Evolutionary conservation across 23 red algal species (phyloP), one percentile per base, ranked within the genome.

Genomic region (Gracilaria domingensis): DNA sequence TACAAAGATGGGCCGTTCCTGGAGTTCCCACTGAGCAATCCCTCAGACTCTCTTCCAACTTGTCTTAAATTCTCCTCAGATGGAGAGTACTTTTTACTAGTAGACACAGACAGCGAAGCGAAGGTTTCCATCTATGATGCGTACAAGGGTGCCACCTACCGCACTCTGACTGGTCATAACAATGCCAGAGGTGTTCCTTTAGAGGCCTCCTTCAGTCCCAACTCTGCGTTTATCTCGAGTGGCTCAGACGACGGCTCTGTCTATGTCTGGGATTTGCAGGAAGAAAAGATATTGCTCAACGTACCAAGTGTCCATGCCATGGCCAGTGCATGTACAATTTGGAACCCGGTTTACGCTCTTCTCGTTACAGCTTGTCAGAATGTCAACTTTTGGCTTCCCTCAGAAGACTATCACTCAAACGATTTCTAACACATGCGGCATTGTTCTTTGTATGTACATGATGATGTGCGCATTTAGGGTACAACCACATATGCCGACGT

Each of bases 351-450:
- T 49, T 98, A 98, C 88, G 81, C 82, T 20, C 84, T 96, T 78
- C 66, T 98, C 40, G 90, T 86, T 24, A 92, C 91, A 38, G 93
- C 97, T 28, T 98, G 97, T 66, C 97, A 98, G 80, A 98, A 98
- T 54, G 93, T 98, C 21, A 79, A 84, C 25, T 95, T 98, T 87
- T 98, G 97, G 97, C 82, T 92, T 26, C 89, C 93, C 24, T 70
- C 71, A 4, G 39, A 75, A 30, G 69, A 88, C 56, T 55, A 75
- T 50, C 23, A 77, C 23, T 14, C 38, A 45, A 77, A 77, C 28
- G 38, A 45, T 29, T 77, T 51, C 72, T 69, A 69, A 36, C 26
- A 1, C 18, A 11, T 45, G 42, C 51, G 14, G 51, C 51, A 4
- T 45, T 45, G 5, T 45, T 45, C 5, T 45, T 45, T 45, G 42